Evolutionary conservation across 2,329 filamentous ascomycete species (phyloP).

Genomic region (Arthrocladium fulminans): DNA sequence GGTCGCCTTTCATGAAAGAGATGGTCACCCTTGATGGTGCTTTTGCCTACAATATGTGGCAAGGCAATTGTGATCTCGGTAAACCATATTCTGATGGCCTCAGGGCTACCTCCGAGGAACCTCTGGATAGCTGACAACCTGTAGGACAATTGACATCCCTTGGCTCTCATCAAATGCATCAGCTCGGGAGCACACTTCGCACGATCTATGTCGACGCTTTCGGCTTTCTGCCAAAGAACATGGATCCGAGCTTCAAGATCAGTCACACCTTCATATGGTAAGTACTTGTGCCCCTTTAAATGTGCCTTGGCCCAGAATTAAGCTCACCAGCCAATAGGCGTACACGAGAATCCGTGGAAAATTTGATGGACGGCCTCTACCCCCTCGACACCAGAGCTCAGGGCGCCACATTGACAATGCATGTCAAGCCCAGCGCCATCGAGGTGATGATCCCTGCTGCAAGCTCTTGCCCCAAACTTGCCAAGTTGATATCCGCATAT

Average conservation of each 20-base stretch:
- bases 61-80: slow-evolving; percentile 8
- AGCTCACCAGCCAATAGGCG: background rate
- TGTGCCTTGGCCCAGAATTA: background rate
- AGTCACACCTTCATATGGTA: slow-evolving; percentile 8
- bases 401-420: slow-evolving; percentile 5
- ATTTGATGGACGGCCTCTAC: slow-evolving; percentile 7
- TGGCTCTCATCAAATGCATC: slow-evolving; percentile 5
- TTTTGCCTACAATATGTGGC: slow-evolving; percentile 6
- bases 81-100: background rate
- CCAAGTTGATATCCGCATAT: slow-evolving; percentile 1
- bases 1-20: slow-evolving; percentile 7
- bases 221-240: slow-evolving; percentile 1
- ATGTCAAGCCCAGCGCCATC: slow-evolving; percentile 6
- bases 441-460: slow-evolving; percentile 3
- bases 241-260: slow-evolving; percentile 1
- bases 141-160: slow-evolving; percentile 2
- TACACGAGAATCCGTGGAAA: slow-evolving; percentile 6
- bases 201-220: slow-evolving; percentile 5
- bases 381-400: background rate
- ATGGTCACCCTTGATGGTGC: slow-evolving; percentile 1
- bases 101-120: background rate
- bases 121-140: background rate
- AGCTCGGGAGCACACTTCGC: slow-evolving; percentile 3
- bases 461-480: slow-evolving; percentile 7
- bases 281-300: background rate